phyloP scores from a whole-genome alignment of 345 rosid species.

The Linum trigynum region DNA sequence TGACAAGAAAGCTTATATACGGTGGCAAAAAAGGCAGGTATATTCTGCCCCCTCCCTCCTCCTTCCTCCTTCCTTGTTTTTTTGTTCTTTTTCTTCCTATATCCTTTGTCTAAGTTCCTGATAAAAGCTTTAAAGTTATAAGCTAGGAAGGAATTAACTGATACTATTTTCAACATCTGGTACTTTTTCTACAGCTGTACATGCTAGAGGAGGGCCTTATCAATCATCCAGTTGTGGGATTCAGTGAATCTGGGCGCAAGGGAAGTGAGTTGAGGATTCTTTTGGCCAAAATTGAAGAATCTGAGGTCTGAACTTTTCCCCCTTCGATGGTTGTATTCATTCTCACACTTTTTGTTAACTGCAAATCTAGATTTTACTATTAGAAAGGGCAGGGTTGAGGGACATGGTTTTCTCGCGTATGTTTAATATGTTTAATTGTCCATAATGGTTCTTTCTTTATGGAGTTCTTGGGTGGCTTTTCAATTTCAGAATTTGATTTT shows the following conservation, averaged over 20 bases:
- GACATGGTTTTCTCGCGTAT: no score
- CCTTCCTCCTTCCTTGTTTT: neutral
- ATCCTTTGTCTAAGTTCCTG: conserved; percentile 5
- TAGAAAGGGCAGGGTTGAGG: no score
- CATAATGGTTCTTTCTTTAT: no score
- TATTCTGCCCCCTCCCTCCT: conserved; percentile 18
- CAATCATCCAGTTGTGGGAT: conserved; percentile 84
- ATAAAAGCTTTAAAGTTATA: neutral
- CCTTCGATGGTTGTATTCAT: neutral
- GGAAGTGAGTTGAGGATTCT: conserved; percentile 68
- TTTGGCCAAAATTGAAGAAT: conserved; percentile 87
- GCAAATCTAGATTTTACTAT: neutral
- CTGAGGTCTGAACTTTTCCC: conserved; percentile 49
- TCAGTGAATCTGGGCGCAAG: conserved; percentile 84
- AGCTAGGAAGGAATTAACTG: neutral
- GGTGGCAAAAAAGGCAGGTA: conserved; percentile 99
- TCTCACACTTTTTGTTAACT: neutral
- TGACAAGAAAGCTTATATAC: conserved; percentile 86
- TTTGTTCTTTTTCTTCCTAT: conserved; percentile 5
- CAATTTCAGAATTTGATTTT: no score
- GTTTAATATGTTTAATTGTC: no score
- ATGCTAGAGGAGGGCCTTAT: conserved; percentile 93
- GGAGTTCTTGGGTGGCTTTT: no score
- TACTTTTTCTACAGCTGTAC: conserved; percentile 51
- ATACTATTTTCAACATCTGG: conserved; percentile 9